phyloP scores from a whole-genome alignment of 208 protist genomes.

The Wallacemonas sp. region DNA sequence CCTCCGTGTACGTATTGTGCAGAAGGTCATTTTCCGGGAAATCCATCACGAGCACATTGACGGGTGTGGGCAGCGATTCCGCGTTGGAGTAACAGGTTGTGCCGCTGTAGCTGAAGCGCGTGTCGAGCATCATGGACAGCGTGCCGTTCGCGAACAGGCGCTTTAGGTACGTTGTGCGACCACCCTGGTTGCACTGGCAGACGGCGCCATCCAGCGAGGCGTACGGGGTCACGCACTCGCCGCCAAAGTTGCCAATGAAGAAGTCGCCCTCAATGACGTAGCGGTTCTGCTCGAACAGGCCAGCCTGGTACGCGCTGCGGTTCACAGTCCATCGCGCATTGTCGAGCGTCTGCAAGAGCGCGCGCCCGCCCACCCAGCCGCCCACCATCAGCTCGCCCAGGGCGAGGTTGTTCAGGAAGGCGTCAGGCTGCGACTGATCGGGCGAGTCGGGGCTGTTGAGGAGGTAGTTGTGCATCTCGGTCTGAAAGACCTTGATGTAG shows the following conservation, averaged over 20 bases:
- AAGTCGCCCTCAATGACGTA: conserved; percentile 56
- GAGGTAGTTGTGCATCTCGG: conserved; percentile 44
- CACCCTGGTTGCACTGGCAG: conserved; percentile 52
- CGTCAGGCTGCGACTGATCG: conserved; percentile 6
- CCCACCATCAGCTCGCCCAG: conserved; percentile 35
- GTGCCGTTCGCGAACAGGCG: not conserved
- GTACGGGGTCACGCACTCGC: conserved; percentile 8
- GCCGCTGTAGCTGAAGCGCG: conserved; percentile 1
- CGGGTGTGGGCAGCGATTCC: not conserved
- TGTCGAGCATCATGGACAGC: conserved; percentile 4
- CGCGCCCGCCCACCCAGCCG: conserved; percentile 44
- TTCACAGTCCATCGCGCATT: conserved; percentile 7
- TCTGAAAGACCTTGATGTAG: conserved; percentile 38
- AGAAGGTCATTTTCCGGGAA: conserved; percentile 8
- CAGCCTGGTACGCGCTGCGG: conserved; percentile 19
- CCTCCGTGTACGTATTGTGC: not conserved
- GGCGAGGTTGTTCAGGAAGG: conserved; percentile 11
- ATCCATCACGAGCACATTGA: conserved; percentile 17
- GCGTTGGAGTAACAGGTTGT: conserved; percentile 15
- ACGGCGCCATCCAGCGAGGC: conserved; percentile 28
- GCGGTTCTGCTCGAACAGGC: conserved; percentile 48
- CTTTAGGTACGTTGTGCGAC: conserved; percentile 29
- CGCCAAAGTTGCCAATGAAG: conserved; percentile 64
- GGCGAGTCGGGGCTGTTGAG: conserved; percentile 23
- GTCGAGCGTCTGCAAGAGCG: conserved; percentile 25